A percentile compares a stretch with the other conserved stretches of the same genome.
These are phyloP conservation scores for Macrophomina pseudophaseolina DNA, from an alignment of 2,329 filamentous ascomycete genomes.

Conservation along the genomic window DNA sequence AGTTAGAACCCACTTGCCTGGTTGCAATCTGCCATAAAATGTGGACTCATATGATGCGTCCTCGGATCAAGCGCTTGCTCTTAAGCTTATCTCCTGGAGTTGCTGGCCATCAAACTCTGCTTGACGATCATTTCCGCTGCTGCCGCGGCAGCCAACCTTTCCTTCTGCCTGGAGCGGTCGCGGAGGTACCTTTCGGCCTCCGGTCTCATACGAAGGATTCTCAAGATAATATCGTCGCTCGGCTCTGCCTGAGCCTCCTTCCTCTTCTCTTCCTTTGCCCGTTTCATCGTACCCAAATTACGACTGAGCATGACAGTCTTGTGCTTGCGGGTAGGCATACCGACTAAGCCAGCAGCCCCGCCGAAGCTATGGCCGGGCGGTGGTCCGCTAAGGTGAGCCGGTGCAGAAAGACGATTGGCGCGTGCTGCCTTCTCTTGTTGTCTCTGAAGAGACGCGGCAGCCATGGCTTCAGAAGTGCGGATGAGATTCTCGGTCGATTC, in stretches of 20 bases:
- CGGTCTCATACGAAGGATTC: constrained; percentile 92
- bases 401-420: constrained; percentile 71
- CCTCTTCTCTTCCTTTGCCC: constrained; percentile 93
- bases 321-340: constrained; percentile 58
- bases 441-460: constrained; percentile 78
- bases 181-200: constrained; percentile 87
- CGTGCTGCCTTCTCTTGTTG: constrained; percentile 66
- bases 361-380: constrained; percentile 54
- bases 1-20: constrained; percentile 5
- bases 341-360: constrained; percentile 63
- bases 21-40: constrained; percentile 10
- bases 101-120: constrained; percentile 69
- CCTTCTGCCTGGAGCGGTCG: constrained; percentile 90
- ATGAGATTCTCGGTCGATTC: constrained; percentile 89
- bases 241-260: constrained; percentile 96
- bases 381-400: constrained; percentile 55
- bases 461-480: constrained; percentile 95
- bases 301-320: constrained; percentile 85
- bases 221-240: constrained; percentile 95
- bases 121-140: constrained; percentile 94
- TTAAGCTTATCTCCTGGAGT: constrained; percentile 13
- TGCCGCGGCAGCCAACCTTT: constrained; percentile 85
- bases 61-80: background rate
- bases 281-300: constrained; percentile 94
- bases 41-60: background rate